A percentile compares a stretch with the other conserved stretches of the same genome.
phyloP scores from a whole-genome alignment of 176 grass and related monocot genomes.

The Oryza australiensis region DNA sequence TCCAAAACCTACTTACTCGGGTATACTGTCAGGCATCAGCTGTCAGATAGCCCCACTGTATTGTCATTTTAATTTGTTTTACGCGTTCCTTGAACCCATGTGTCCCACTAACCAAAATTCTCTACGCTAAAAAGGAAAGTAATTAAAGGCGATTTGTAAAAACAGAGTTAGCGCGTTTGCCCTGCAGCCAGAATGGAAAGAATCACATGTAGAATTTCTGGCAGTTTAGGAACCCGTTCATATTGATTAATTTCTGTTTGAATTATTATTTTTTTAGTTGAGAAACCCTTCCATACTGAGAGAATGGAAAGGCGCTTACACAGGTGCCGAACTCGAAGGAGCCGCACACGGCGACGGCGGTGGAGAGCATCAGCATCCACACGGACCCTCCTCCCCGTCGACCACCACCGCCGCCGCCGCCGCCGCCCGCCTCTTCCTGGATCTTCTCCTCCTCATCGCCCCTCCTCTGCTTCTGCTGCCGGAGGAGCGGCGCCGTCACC shows the following conservation, averaged over 20 bases:
- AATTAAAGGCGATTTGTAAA: background rate
- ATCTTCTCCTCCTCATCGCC: conserved; percentile 5
- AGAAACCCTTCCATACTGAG: too few relatives aligned
- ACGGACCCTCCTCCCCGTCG: background rate
- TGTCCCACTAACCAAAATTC: background rate
- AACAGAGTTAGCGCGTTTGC: background rate
- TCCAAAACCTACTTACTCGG: background rate
- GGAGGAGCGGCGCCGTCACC: conserved; percentile 35
- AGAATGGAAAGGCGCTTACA: conserved; percentile 35
- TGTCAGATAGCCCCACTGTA: background rate
- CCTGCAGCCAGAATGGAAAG: background rate
- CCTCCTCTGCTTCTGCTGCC: background rate
- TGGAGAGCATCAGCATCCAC: conserved; percentile 55
- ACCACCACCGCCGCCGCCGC: background rate
- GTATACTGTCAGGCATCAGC: background rate
- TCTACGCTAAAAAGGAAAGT: background rate
- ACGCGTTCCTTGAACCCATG: background rate
- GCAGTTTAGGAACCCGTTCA: background rate
- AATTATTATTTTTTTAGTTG: too few relatives aligned
- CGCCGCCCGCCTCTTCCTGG: background rate
- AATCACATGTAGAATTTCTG: background rate
- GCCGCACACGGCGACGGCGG: conserved; percentile 72
- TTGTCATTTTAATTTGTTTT: background rate
- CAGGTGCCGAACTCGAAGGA: conserved; percentile 86
- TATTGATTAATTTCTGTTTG: background rate